Base-by-base conservation (phyloP, 2,329 filamentous ascomycete species). In the Arthroderma sp. region DNA sequence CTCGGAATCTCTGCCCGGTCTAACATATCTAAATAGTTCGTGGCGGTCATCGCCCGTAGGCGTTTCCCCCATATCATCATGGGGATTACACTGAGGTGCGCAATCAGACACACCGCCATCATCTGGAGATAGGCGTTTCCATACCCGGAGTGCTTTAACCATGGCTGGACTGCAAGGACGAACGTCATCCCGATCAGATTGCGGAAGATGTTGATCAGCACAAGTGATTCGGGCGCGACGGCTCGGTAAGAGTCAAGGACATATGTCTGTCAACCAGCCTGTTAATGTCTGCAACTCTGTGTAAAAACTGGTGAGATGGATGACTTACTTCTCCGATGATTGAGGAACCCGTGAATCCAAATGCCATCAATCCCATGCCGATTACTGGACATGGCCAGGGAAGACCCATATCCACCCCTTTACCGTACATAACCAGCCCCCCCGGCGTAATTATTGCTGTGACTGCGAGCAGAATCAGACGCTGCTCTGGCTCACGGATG, bases 171-270 rank as follows among this genome's bases (percentile, higher is more conserved):
- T 39, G 47, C 58, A 44, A 59, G 59, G n/a, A 44, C 49, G 37
- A 61, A 52, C 1, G 45, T 43, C 15, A 36, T 64, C 29, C 56
- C 58, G 47, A 66, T 61, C 1, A 58, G 61, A 48, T 67, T 66
- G 1, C 64, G 53, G 15, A 66, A 56, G 29, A 66, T 39, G 27
- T 65, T 63, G 15, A 66, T 57, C 8, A 60, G 56, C 8, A 55
- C 58, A 44, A 58, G 49, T 1, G 50, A 46, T 45, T 60, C 56
- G 28, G 55, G 51, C 4, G 50, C 51, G 6, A 58, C 42, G 28
- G 56, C 56, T 29, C 53, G 57, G 28, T 56, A 57, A 36, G 53
- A 54, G 44, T 61, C 57, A 6, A 60, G 44, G 3, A 47, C 49
- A 43, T 60, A 61, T 7, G 48, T 56, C 15, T 49, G 30, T 56